Evolutionary conservation across 805 yeast genomes (phyloP).

Genomic region (Myxozyma sirexii): DNA sequence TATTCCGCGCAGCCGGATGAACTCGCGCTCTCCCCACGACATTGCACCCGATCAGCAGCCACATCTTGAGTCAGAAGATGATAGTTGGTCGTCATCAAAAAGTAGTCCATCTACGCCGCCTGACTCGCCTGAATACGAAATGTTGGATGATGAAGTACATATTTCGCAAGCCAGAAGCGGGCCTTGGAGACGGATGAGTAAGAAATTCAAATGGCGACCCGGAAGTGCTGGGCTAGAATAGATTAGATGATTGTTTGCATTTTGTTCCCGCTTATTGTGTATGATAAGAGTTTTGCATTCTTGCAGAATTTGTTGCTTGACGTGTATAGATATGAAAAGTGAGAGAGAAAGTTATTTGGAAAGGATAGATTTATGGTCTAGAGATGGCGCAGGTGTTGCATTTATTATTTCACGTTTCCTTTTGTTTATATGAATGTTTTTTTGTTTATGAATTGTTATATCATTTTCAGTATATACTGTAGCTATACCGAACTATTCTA

Average conservation of each 20-base stretch:
- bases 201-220: slow-evolving; percentile 24
- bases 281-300: neutral
- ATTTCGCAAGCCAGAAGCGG: neutral
- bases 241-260: neutral
- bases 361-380: neutral
- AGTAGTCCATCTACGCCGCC: slow-evolving; percentile 10
- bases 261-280: neutral
- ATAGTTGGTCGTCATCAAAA: neutral
- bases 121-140: slow-evolving; percentile 2
- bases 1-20: neutral
- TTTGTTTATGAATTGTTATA: neutral
- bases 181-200: slow-evolving; percentile 24
- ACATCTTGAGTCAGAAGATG: slow-evolving; percentile 6
- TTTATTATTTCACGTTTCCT: neutral
- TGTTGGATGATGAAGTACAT: neutral
- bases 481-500: neutral
- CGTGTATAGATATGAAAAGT: too few relatives aligned
- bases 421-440: neutral
- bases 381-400: neutral
- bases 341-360: neutral
- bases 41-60: neutral
- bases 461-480: neutral
- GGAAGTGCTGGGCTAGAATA: slow-evolving; percentile 2
- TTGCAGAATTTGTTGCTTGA: too few relatives aligned
- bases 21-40: neutral